Evolutionary conservation across 2,329 filamentous ascomycete genomes (phyloP).

Genomic region (Fusarium oligoseptatum): DNA sequence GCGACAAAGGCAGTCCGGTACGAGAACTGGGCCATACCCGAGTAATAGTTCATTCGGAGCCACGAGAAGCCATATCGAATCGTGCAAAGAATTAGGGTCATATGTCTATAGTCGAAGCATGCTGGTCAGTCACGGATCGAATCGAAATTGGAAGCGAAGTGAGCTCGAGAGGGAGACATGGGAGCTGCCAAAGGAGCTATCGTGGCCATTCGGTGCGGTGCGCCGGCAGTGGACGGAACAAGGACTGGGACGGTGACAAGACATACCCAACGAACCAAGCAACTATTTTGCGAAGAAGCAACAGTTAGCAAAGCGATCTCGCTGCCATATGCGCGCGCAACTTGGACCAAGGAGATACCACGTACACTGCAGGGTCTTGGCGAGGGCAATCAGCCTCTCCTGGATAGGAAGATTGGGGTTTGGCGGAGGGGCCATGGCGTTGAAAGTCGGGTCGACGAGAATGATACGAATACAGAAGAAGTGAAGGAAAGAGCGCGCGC

Average conservation of each 20-base stretch:
- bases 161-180: conserved; percentile 4
- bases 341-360: conserved; percentile 49
- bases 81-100: conserved; percentile 86
- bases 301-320: conserved; percentile 40
- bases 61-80: conserved; percentile 88
- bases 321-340: conserved; percentile 9
- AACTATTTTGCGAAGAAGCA: conserved; percentile 59
- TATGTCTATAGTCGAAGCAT: conserved; percentile 70
- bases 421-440: conserved; percentile 78
- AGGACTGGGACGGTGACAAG: conserved; percentile 29
- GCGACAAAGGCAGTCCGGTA: conserved; percentile 93
- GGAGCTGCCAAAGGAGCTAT: conserved; percentile 23
- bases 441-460: conserved; percentile 9
- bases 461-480: conserved; percentile 2
- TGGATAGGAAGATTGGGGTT: conserved; percentile 76
- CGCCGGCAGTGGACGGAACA: conserved; percentile 16
- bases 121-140: conserved; percentile 31
- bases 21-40: conserved; percentile 80
- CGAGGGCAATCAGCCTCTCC: conserved; percentile 82
- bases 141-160: neutral
- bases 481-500: neutral
- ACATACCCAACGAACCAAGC: conserved; percentile 87
- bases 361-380: conserved; percentile 92
- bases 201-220: conserved; percentile 32
- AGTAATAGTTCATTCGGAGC: conserved; percentile 88